Base-by-base conservation (phyloP, 2,329 filamentous ascomycete genomes). In the Aureobasidium sp. region DNA sequence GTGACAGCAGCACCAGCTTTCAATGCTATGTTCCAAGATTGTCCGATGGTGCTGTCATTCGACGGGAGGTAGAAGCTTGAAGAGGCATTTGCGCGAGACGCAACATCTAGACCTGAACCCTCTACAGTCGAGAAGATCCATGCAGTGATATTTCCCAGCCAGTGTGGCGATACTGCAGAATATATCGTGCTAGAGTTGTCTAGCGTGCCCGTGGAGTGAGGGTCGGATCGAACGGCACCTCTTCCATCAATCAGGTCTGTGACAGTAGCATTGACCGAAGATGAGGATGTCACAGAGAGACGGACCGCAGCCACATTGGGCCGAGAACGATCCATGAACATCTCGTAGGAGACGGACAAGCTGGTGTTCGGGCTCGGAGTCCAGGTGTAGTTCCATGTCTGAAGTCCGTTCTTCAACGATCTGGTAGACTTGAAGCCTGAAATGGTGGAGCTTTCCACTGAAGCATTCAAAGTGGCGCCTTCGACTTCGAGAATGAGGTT, bases 181-280 rank as follows among this genome's bases (percentile, higher is more conserved):
- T 81, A 89, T 45, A 90, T 86, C 1, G 80, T 75, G 11, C 73
- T 69, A 11, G 70, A 74, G 19, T 78, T 75, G 1, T 76, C 70
- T 40, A 85, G 82, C 38, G 77, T 73, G 1, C 79, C 81, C 27
- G 84, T 87, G 1, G 77, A 76, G 1, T 79, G 78, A 61, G 84
- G 81, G 45, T 82, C 78, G 0, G 85, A 83, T 15, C 86, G 79
- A 9, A 86, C 81, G n/a, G 87, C 86, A 65, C 83, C 81, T 64
- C 81, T 79, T 0, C 87, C 87, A 65, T 90, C 84, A 4, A 90
- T 68, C 0, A 89, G 74, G 69, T 90, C 88, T 13, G 83, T 83
- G 2, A 89, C 76, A 0, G 80, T 83, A 2, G 80, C 81, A 58
- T 83, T 78, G 2, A 76, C 67, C 66, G 84, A 78, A 8, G 68